These are phyloP conservation scores for Penicillium goetzii DNA, from an alignment of 495 filamentous ascomycete species.

Conservation along the genomic window DNA sequence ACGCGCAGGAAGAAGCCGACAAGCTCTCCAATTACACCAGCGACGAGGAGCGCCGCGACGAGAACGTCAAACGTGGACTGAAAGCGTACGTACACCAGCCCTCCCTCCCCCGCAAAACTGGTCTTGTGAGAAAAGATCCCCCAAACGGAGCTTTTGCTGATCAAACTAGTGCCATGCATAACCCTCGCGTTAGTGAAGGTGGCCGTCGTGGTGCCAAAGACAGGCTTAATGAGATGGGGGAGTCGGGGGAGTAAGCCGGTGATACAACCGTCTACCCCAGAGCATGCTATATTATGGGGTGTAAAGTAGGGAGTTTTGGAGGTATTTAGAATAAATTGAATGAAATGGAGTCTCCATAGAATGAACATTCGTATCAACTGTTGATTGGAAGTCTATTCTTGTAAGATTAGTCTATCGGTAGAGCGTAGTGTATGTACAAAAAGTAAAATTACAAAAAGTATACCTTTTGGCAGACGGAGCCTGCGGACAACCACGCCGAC, in stretches of 20 bases:
- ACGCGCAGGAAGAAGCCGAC: slow-evolving; percentile 18
- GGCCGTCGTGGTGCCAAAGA: neutral
- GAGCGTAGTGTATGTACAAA: no score
- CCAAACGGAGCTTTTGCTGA: neutral
- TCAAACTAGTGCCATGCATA: slow-evolving; percentile 13
- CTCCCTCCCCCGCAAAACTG: neutral
- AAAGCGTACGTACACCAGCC: slow-evolving; percentile 24
- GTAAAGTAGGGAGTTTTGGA: no score
- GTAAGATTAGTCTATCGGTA: no score
- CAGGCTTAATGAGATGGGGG: slow-evolving; percentile 7
- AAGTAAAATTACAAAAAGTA: no score
- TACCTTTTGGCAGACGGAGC: no score
- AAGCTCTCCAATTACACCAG: slow-evolving; percentile 8
- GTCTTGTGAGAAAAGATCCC: neutral
- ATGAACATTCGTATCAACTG: no score
- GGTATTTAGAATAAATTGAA: neutral
- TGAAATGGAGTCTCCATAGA: no score
- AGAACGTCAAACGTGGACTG: slow-evolving; percentile 24
- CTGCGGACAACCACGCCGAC: no score
- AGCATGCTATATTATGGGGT: no score
- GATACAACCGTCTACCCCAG: no score
- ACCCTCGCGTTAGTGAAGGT: slow-evolving; percentile 2
- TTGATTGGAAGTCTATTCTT: no score
- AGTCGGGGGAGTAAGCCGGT: neutral
- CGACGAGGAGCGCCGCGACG: slow-evolving; percentile 18